A percentile compares a stretch with the other conserved stretches of the same genome.
These are phyloP conservation scores for Fusarium sambucinum DNA, from an alignment of 2,329 filamentous ascomycete genomes.

Conservation along the genomic window DNA sequence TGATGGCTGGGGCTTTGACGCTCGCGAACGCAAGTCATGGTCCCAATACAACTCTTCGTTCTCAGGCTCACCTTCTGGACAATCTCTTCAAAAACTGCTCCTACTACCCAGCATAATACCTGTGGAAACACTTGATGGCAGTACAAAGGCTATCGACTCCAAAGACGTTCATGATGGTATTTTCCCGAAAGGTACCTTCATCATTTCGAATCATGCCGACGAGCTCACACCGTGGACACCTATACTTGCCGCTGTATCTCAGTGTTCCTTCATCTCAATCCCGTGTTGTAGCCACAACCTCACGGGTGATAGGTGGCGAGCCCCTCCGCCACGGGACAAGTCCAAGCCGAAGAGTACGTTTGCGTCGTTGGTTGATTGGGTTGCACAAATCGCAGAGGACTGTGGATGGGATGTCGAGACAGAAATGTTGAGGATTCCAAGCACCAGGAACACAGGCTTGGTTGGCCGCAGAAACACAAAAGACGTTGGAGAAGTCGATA, in stretches of 20 bases:
- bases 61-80: conserved; percentile 45
- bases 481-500: conserved; percentile 51
- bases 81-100: conserved; percentile 60
- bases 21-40: conserved; percentile 88
- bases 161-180: conserved; percentile 66
- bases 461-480: conserved; percentile 70
- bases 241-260: conserved; percentile 80
- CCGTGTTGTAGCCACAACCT: conserved; percentile 95
- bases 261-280: conserved; percentile 88
- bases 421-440: conserved; percentile 91
- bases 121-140: conserved; percentile 22
- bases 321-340: conserved; percentile 66
- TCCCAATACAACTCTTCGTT: conserved; percentile 67
- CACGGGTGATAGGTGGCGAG: conserved; percentile 79
- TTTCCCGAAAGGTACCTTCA: conserved; percentile 83
- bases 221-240: conserved; percentile 97
- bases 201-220: conserved; percentile 97
- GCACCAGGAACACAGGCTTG: conserved; percentile 86
- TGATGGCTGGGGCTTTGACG: conserved; percentile 90
- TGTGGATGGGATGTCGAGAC: conserved; percentile 83
- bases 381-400: conserved; percentile 74
- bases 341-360: conserved; percentile 76
- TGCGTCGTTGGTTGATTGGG: conserved; percentile 84
- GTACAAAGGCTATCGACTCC: conserved; percentile 22
- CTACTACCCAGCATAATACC: conserved; percentile 62